A percentile compares a stretch with the other conserved stretches of the same genome.
These are phyloP conservation scores for Pyrenochaeta sp. DNA, from an alignment of 2,329 filamentous ascomycete genomes.

Conservation along the genomic window DNA sequence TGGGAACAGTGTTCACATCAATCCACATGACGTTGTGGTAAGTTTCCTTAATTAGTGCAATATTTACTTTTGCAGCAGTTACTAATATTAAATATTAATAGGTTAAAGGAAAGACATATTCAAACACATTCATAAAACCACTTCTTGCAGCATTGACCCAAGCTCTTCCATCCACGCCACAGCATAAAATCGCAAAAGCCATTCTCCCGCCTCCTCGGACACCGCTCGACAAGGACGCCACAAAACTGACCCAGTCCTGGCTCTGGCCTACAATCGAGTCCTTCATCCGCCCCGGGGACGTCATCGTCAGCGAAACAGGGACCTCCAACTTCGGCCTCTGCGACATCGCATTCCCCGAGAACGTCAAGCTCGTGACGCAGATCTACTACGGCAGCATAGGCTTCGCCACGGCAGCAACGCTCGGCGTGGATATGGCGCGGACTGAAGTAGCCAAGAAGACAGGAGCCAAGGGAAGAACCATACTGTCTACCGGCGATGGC, in stretches of 20 bases:
- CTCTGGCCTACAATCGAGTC: conserved; percentile 53
- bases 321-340: conserved; percentile 52
- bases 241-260: conserved; percentile 54
- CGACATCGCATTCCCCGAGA: conserved; percentile 41
- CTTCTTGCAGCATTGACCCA: conserved; percentile 42
- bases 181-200: conserved; percentile 35
- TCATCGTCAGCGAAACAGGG: conserved; percentile 54
- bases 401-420: conserved; percentile 52
- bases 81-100: conserved; percentile 7
- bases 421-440: conserved; percentile 59
- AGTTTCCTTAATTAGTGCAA: neutral
- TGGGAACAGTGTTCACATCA: conserved; percentile 45
- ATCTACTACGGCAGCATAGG: conserved; percentile 57
- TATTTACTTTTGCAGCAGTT: neutral
- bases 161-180: conserved; percentile 29
- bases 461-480: conserved; percentile 48
- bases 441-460: conserved; percentile 50
- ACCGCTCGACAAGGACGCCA: conserved; percentile 44
- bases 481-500: conserved; percentile 70
- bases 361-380: conserved; percentile 47
- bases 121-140: conserved; percentile 48
- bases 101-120: conserved; percentile 43
- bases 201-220: conserved; percentile 34
- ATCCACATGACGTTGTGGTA: conserved; percentile 49
- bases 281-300: conserved; percentile 50